Evolutionary conservation across 1,284 basidiomycete species (phyloP).

Genomic region (Mycena citricolor): DNA sequence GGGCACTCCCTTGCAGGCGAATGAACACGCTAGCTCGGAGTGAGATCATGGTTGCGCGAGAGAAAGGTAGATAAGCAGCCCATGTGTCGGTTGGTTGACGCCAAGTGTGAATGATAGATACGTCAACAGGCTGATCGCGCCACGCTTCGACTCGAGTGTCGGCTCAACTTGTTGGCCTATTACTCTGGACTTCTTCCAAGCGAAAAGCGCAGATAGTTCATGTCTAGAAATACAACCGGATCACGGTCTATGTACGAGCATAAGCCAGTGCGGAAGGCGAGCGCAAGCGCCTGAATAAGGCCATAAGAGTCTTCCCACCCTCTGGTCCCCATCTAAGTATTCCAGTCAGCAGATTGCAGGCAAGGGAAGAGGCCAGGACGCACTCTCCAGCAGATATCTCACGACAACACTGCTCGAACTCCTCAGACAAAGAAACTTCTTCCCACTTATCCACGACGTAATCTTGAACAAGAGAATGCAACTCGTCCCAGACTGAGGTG

Average conservation of each 20-base stretch:
- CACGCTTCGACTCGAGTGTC: too few species aligned
- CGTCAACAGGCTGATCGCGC: too few species aligned
- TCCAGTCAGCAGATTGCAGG: conserved; percentile 5
- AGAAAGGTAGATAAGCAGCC: not conserved
- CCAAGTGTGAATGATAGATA: too few species aligned
- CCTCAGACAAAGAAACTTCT: conserved; percentile 58
- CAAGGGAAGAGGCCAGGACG: conserved; percentile 26
- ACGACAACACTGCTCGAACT: conserved; percentile 68
- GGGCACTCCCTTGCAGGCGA: conserved; percentile 22
- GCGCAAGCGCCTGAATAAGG: conserved; percentile 63
- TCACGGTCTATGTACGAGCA: conserved; percentile 18
- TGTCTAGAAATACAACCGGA: too few species aligned
- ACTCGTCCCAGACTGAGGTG: conserved; percentile 62
- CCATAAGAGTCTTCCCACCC: conserved; percentile 65
- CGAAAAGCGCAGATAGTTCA: too few species aligned
- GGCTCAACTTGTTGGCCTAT: too few species aligned
- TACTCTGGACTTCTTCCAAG: too few species aligned
- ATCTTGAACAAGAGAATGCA: conserved; percentile 59
- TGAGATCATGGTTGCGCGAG: too few species aligned
- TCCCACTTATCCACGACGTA: conserved; percentile 72
- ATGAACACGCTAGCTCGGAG: conserved; percentile 26
- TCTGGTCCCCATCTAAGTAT: conserved; percentile 61
- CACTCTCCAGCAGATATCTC: conserved; percentile 72
- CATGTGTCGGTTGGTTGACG: not conserved
- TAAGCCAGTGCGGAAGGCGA: conserved; percentile 41